Base-by-base conservation (phyloP, 371 early-diverging fungal species). In the Saksenaea vasiformis region DNA sequence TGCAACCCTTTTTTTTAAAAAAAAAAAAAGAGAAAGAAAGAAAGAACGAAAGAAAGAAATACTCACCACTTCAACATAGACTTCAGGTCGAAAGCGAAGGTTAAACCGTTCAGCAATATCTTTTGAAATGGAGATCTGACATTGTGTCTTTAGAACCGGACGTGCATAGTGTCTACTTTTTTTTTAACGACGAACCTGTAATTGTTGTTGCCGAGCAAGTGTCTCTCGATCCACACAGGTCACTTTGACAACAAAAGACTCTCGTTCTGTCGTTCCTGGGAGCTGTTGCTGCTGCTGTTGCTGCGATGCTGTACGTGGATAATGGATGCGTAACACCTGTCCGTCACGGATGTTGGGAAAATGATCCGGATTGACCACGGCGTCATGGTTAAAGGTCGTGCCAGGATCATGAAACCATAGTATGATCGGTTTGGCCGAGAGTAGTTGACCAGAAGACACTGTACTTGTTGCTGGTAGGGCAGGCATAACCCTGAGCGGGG, bases 341-440 rank as follows among this genome's bases (percentile, higher is more conserved):
- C 95, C 94, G 22, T 85, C 84, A 27, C 81, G 71, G 31, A 93
- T 75, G 22, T 81, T 85, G 0, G 95, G 91, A 58, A 97, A 91
- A 58, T 77, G 83, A 56, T 91, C 86, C 5, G 95, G 93, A 72
- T 94, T 93, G 41, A 97, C 74, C 14, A 95, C 83, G 53, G 95
- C 84, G 58, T 95, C 95, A 34, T 85, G 87, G 27, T 81, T 89
- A 38, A 70, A 72, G 27, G 54, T 57, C 0, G 70, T 60, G 15
- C 72, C 65, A 3, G 70, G 70, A 54, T 81, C 82, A 51, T 81
- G 82, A 19, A 81, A 71, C 82, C 82, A 81, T 22, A 81, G 64
- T 3, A 74, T 69, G 17, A 75, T 69, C 1, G 79, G 77, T 44
- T 78, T 81, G n/a, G 67, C 62, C 11, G 80, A 80, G 13, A 80